Base-by-base conservation (phyloP, 2,329 filamentous ascomycete genomes). In the Beauveria varroae region DNA sequence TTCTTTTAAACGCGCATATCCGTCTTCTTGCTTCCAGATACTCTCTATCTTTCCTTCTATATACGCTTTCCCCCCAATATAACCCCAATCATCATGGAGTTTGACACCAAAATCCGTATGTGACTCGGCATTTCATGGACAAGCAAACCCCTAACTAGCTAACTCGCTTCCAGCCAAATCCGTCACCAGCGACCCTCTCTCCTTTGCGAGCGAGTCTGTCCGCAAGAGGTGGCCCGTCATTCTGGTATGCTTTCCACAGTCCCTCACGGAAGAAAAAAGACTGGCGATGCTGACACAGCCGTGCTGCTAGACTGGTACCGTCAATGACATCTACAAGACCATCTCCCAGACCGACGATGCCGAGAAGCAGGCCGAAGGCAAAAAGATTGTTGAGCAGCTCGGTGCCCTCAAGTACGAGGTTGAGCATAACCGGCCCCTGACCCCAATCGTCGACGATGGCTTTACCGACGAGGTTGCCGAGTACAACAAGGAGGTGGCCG, bases 181-280 rank as follows among this genome's bases (percentile, higher is more conserved):
- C 73, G 82, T 81, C 67, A 98, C 92, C 43, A 86, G 83, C 68
- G 93, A 98, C 78, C 85, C 84, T 69, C 89, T 82, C 47, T 97
- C 92, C 53, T 98, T 98, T 72, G 95, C 90, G 57, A 91, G 87
- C 74, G 81, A 87, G 63, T 96, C 95, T 9, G 93, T 91, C 40
- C 83, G 88, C 69, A 88, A 92, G 67, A 83, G 95, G 73, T 99
- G 93, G 95, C 95, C 95, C 18, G 81, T 96, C 61, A 99, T 99
- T 71, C 78, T 99, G 68, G 91, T 96, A 69, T 20, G 61, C 22
- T 8, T 22, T 10, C 18, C 4, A 5, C 20, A 18, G 16, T 10
- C 7, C 34, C 30, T 47, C 30, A 34, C 6, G 26, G 10, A 24
- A n/a, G n/a, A 43, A 12, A 34, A 43, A 10, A 18, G 3, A 43